phyloP scores from a whole-genome alignment of 1,139 yeast species.

The Yamadazyma dushanensis region DNA sequence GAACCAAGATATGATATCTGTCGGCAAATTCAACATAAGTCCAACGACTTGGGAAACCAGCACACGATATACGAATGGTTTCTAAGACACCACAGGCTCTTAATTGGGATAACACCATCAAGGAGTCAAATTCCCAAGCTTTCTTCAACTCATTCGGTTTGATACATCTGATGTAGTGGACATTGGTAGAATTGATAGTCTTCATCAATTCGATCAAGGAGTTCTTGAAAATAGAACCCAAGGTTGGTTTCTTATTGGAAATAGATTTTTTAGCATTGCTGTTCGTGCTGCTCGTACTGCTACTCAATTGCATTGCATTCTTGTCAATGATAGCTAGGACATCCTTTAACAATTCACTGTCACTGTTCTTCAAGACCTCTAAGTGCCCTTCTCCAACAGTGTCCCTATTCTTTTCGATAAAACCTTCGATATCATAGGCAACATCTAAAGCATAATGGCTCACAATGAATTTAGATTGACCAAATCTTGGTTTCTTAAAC shows the following conservation, averaged over 20 bases:
- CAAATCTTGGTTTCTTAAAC: slow-evolving; percentile 92
- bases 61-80: slow-evolving; percentile 94
- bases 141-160: slow-evolving; percentile 92
- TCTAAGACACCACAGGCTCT: slow-evolving; percentile 99
- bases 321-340: slow-evolving; percentile 68
- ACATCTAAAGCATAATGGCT: slow-evolving; percentile 96
- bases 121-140: slow-evolving; percentile 95
- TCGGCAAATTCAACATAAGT: slow-evolving; percentile 91
- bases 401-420: slow-evolving; percentile 95
- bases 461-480: slow-evolving; percentile 86
- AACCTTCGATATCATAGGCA: slow-evolving; percentile 88
- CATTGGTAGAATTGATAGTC: slow-evolving; percentile 91
- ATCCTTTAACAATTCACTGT: slow-evolving; percentile 50
- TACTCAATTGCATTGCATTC: slow-evolving; percentile 54
- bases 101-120: slow-evolving; percentile 92
- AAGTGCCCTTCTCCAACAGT: slow-evolving; percentile 95
- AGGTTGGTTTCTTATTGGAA: slow-evolving; percentile 80
- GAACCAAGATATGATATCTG: slow-evolving; percentile 80
- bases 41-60: slow-evolving; percentile 98
- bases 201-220: slow-evolving; percentile 91
- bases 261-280: slow-evolving; percentile 25
- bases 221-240: slow-evolving; percentile 91
- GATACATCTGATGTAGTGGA: slow-evolving; percentile 95
- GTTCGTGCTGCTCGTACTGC: slow-evolving; percentile 40
- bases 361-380: slow-evolving; percentile 73